Evolutionary conservation across 768 basidiomycete species (phyloP), one percentile per base, ranked within the genome.

Genomic region (Leccinellum luteum): DNA sequence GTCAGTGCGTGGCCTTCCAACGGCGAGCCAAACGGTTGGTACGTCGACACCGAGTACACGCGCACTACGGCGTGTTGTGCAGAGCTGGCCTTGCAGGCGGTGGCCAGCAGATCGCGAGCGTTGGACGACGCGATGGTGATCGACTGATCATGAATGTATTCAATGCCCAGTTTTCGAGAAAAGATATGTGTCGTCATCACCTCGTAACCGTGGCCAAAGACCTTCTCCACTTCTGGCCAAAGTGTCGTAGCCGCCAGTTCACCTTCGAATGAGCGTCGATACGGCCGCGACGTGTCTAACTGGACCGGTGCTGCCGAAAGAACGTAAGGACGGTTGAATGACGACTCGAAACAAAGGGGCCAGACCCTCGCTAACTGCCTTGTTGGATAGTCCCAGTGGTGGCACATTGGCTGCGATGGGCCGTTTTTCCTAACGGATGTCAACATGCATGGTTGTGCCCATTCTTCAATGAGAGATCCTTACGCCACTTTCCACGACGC

Each of bases 201-300:
- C 82, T 99, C 97, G 65, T 98, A 98, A 43, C 96, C 94, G 72
- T 98, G 97, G 5, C 96, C 97, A 70, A 97, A 99, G 1, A 99
- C 79, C 70, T 99, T 99, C 66, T 98, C 97, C 1, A 85, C 77
- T 75, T 99, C 97, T 0, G 96, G 97, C 97, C 97, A 99, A 1
- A 98, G 78, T 0, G 96, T 98, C 15, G 83, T 81, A 0, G 85
- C 81, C 0, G 92, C 87, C 0, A 98, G 79, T 70, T 98, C 94
- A 12, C 91, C 92, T 68, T 98, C 97, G 56, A 93, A 92, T 0
- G 97, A 88, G n/a, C 81, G 75, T 51, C 79, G 69, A 25, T 65
- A 47, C 31, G 48, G 38, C 54, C 54, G 49, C 28, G 56, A 63
- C 2, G 47, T 58, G 59, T 61, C 63, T 52, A 53, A 51, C 55